A percentile compares a stretch with the other conserved stretches of the same genome.
Conservation (phyloP, 495 filamentous ascomycete species). For the Viridothelium virens region DNA sequence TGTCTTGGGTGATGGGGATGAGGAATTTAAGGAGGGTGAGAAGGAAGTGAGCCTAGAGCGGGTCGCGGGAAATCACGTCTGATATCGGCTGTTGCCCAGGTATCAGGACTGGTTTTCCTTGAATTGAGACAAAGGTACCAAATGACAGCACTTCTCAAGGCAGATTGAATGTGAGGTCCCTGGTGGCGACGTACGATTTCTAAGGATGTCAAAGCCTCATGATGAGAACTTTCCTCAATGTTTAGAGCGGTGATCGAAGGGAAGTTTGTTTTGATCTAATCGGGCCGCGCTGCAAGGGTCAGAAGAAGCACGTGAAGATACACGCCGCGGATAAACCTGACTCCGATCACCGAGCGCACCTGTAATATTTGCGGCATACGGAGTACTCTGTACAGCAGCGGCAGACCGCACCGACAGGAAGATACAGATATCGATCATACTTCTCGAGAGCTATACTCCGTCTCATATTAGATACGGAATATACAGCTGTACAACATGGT, state of each 20-base stretch:
- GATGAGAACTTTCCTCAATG: neutral
- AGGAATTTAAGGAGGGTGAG: neutral
- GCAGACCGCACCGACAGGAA: too few species aligned
- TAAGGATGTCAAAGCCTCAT: neutral
- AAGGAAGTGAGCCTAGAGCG: conserved; percentile 1
- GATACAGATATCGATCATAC: too few species aligned
- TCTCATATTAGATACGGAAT: too few species aligned
- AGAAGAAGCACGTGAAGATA: neutral
- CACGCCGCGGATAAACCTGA: neutral
- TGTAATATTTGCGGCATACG: neutral
- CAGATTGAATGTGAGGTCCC: too few species aligned
- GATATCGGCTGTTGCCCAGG: conserved; percentile 7
- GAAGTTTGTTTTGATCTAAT: conserved; percentile 8
- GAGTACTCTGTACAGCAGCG: too few species aligned
- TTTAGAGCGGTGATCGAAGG: neutral
- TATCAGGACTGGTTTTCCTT: neutral
- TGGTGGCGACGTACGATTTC: neutral
- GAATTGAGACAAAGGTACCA: neutral
- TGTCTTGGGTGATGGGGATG: neutral
- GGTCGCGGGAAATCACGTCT: conserved; percentile 9
- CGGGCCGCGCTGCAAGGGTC: neutral
- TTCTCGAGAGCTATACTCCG: neutral
- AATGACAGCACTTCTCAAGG: neutral
- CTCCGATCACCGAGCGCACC: conserved; percentile 2
- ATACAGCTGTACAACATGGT: conserved; percentile 71